These are phyloP conservation scores for Waitea zeae DNA, from an alignment of 1,284 basidiomycete species.

Conservation along the genomic window DNA sequence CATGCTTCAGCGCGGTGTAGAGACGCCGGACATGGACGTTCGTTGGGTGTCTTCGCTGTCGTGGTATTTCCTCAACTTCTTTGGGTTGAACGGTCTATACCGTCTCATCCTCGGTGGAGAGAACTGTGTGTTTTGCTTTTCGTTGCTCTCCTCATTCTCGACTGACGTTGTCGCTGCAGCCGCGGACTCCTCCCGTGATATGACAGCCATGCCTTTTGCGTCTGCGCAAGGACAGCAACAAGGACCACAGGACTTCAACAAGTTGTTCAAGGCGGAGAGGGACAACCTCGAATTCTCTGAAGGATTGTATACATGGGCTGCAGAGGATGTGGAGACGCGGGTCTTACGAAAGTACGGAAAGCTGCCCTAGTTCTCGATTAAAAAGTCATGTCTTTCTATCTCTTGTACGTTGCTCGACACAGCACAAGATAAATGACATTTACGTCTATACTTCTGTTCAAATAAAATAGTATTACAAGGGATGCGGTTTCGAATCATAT, in stretches of 20 bases:
- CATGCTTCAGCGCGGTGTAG: conserved; percentile 95
- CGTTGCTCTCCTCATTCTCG: no score
- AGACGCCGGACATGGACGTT: conserved; percentile 94
- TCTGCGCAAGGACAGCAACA: conserved; percentile 27
- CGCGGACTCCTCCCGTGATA: conserved; percentile 60
- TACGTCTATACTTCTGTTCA: no score
- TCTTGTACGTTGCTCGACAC: no score
- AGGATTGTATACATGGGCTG: conserved; percentile 70
- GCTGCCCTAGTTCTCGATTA: conserved; percentile 9
- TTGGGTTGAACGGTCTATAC: conserved; percentile 93
- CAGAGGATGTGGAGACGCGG: conserved; percentile 62
- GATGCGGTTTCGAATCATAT: no score
- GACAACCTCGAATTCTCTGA: conserved; percentile 90
- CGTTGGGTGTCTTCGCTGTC: conserved; percentile 97
- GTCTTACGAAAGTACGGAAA: conserved; percentile 65
- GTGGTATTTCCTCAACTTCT: conserved; percentile 99
- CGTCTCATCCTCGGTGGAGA: conserved; percentile 84
- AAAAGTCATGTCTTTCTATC: not conserved
- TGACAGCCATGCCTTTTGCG: conserved; percentile 59
- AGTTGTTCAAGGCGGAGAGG: conserved; percentile 81
- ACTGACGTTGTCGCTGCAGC: conserved; percentile 33
- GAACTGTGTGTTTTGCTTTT: conserved; percentile 39
- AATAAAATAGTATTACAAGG: no score
- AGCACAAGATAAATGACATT: no score
- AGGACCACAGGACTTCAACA: conserved; percentile 67